phyloP scores from a whole-genome alignment of 2,329 filamentous ascomycete genomes.

The Ambrosiella beaveri region DNA sequence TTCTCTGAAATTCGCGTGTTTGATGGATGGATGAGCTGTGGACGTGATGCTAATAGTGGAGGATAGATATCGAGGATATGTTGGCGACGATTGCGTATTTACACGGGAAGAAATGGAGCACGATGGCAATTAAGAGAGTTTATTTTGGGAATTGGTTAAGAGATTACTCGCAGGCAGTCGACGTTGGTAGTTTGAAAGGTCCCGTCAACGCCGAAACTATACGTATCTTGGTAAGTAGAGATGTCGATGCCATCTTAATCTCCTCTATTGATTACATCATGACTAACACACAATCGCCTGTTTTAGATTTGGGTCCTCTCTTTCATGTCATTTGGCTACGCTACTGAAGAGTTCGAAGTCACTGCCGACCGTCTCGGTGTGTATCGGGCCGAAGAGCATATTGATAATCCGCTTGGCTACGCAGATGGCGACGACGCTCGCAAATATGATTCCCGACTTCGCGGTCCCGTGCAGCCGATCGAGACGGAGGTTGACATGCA shows the following conservation, averaged over 20 bases:
- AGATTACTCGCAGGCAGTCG: conserved; percentile 71
- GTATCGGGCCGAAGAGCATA: conserved; percentile 55
- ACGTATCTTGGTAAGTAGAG: conserved; percentile 41
- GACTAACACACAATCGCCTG: not conserved
- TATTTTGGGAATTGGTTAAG: conserved; percentile 82
- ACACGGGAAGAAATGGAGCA: conserved; percentile 70
- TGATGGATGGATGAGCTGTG: not conserved
- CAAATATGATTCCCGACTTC: conserved; percentile 62
- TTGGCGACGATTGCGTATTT: conserved; percentile 62
- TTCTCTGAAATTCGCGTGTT: no score
- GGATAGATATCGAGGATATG: conserved; percentile 59
- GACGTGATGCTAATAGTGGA: not conserved
- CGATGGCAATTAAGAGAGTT: conserved; percentile 57
- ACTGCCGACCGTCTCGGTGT: conserved; percentile 59
- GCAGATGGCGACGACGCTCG: conserved; percentile 62
- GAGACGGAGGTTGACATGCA: conserved; percentile 57
- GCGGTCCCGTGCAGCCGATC: conserved; percentile 54
- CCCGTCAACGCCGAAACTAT: conserved; percentile 58
- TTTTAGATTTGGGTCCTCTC: conserved; percentile 38
- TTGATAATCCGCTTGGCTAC: conserved; percentile 66
- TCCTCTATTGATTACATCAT: not conserved
- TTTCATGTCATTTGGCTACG: conserved; percentile 53
- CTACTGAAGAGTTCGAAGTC: conserved; percentile 64
- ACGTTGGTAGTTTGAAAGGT: conserved; percentile 63
- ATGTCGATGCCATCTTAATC: not conserved